A percentile compares a stretch with the other conserved stretches of the same genome.
phyloP scores from a whole-genome alignment of 345 rosid genomes.

The Microcos paniculata region DNA sequence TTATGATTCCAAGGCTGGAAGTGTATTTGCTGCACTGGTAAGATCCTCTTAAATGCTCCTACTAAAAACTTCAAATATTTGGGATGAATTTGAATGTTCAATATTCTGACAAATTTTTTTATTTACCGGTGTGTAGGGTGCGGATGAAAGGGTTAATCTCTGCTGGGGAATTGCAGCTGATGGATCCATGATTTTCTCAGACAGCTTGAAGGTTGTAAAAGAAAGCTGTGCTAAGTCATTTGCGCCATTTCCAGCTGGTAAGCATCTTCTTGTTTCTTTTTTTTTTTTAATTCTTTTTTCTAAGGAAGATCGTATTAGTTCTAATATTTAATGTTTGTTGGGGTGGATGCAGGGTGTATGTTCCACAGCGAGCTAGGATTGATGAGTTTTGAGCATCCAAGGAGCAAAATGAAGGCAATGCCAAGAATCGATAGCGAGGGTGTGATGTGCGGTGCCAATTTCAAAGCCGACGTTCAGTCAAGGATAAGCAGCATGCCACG shows the following conservation, averaged over 20 bases:
- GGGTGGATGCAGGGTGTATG: conserved; percentile 50
- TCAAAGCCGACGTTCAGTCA: conserved; percentile 59
- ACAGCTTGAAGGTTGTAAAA: conserved; percentile 48
- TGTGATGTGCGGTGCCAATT: conserved; percentile 67
- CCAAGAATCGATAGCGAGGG: conserved; percentile 75
- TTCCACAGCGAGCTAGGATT: conserved; percentile 58
- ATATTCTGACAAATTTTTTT: not conserved
- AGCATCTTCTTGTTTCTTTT: not conserved
- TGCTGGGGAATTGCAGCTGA: conserved; percentile 71
- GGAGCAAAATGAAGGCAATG: conserved; percentile 54
- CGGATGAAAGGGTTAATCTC: conserved; percentile 42
- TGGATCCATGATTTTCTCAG: conserved; percentile 58
- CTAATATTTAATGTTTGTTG: too few species aligned
- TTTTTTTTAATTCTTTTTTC: not conserved
- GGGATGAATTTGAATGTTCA: not conserved
- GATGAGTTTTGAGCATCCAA: conserved; percentile 69
- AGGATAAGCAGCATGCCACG: conserved; percentile 49
- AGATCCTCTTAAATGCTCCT: not conserved
- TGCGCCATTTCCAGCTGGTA: conserved; percentile 66
- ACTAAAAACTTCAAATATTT: not conserved
- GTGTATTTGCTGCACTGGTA: conserved; percentile 58
- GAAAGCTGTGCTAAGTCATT: conserved; percentile 66
- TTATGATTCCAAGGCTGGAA: conserved; percentile 50
- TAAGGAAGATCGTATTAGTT: not conserved
- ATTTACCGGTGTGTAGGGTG: conserved; percentile 35